Evolutionary conservation across 2,329 filamentous ascomycete genomes (phyloP).

Genomic region (Hymenoscyphus fructigenus): DNA sequence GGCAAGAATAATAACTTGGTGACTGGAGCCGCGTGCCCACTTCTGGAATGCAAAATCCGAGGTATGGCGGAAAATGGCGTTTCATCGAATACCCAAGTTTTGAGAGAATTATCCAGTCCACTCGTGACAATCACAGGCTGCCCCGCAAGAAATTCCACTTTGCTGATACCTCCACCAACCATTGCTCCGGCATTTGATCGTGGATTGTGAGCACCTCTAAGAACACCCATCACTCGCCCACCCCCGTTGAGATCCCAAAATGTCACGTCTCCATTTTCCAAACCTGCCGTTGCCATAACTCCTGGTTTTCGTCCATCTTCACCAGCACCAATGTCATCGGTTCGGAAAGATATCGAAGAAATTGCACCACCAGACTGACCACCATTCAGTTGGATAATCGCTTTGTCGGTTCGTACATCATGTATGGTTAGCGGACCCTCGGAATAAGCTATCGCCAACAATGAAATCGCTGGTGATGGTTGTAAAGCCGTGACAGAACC

Average conservation of each 20-base stretch:
- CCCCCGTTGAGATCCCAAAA: constrained; percentile 95
- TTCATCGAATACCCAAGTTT: constrained; percentile 96
- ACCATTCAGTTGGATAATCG: constrained; percentile 67
- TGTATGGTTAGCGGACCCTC: constrained; percentile 77
- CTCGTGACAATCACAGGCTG: constrained; percentile 90
- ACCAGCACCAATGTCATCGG: constrained; percentile 83
- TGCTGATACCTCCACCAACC: constrained; percentile 78
- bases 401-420: constrained; percentile 76
- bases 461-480: constrained; percentile 77
- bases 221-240: constrained; percentile 79
- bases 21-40: constrained; percentile 85
- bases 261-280: constrained; percentile 79
- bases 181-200: constrained; percentile 50
- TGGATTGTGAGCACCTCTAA: constrained; percentile 85
- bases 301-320: constrained; percentile 82
- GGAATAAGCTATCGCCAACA: constrained; percentile 85
- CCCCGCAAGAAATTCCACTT: constrained; percentile 82
- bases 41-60: constrained; percentile 78
- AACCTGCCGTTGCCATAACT: constrained; percentile 89
- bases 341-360: constrained; percentile 85
- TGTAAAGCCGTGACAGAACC: constrained; percentile 86
- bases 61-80: constrained; percentile 85
- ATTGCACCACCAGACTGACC: constrained; percentile 65
- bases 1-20: constrained; percentile 83
- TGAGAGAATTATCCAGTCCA: constrained; percentile 88